Conservation (phyloP, 2,329 filamentous ascomycete genomes). For the Paracoccidioides lutzii region DNA sequence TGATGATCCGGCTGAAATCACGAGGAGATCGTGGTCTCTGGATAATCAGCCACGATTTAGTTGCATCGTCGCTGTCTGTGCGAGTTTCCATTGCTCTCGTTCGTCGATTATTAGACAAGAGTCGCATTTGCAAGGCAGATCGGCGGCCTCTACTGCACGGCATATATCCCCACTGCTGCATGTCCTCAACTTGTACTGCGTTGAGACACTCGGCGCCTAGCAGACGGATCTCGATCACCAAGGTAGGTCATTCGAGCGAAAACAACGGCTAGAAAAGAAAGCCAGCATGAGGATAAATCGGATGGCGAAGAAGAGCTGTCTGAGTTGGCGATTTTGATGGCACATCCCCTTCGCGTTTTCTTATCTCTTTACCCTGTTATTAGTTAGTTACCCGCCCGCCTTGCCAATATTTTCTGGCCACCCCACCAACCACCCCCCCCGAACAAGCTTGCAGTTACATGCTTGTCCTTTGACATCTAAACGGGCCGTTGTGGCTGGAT, state of each 20-base stretch:
- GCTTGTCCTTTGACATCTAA: not conserved
- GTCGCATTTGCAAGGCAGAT: not conserved
- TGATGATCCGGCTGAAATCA: not conserved
- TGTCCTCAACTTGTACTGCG: not conserved
- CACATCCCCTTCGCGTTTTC: not conserved
- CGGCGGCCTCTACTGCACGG: not conserved
- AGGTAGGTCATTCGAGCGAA: conserved; percentile 4
- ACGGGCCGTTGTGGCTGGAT: not conserved
- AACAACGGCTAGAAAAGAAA: not conserved
- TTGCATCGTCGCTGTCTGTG: not conserved
- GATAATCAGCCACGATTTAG: not conserved
- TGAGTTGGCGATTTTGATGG: not conserved
- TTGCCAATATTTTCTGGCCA: not conserved
- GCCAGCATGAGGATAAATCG: not conserved
- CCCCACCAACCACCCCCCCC: not conserved
- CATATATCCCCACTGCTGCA: not conserved
- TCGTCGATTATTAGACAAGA: not conserved
- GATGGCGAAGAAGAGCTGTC: not conserved
- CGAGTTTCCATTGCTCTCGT: not conserved
- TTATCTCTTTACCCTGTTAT: not conserved
- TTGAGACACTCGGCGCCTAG: not conserved
- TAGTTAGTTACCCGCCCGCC: not conserved
- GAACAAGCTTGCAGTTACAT: not conserved
- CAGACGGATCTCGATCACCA: not conserved
- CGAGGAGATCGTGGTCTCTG: not conserved